phyloP scores from a whole-genome alignment of 768 basidiomycete species.

The Fibroporia radiculosa region DNA sequence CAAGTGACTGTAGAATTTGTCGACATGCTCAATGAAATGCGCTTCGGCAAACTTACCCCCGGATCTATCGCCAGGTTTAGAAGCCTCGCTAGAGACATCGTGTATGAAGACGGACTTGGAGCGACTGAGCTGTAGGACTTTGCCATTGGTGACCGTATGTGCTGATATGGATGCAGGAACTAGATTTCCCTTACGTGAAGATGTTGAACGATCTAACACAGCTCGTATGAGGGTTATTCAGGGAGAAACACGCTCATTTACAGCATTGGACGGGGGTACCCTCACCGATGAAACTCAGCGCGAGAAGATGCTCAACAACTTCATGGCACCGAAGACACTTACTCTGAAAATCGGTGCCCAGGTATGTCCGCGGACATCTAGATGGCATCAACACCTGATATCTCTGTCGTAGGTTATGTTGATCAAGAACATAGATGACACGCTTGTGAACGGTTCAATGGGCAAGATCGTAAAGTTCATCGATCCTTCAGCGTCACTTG shows the following conservation, averaged over 20 bases:
- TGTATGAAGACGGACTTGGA: slow-evolving; percentile 73
- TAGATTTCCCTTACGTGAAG: slow-evolving; percentile 88
- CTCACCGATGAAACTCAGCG: slow-evolving; percentile 47
- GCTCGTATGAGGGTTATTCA: slow-evolving; percentile 55
- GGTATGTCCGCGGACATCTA: slow-evolving; percentile 8
- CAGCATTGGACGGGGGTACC: slow-evolving; percentile 56
- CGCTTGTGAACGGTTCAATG: slow-evolving; percentile 91
- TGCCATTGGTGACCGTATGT: not conserved
- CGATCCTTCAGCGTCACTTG: slow-evolving; percentile 26
- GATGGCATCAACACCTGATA: not conserved
- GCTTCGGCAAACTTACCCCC: slow-evolving; percentile 67
- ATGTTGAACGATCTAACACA: slow-evolving; percentile 82
- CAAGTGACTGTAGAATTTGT: slow-evolving; percentile 59
- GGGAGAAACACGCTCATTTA: slow-evolving; percentile 45
- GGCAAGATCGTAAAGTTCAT: slow-evolving; percentile 76
- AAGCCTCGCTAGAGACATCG: slow-evolving; percentile 58
- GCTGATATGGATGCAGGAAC: not conserved
- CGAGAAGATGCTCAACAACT: slow-evolving; percentile 78
- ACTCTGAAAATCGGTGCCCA: slow-evolving; percentile 67
- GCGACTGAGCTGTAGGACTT: slow-evolving; percentile 77
- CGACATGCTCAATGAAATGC: slow-evolving; percentile 98
- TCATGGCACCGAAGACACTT: slow-evolving; percentile 79
- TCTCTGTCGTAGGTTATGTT: slow-evolving; percentile 56
- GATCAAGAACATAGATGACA: slow-evolving; percentile 52
- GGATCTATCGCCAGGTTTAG: slow-evolving; percentile 67